These are phyloP conservation scores for Acrocalymma vagum DNA, from an alignment of 2,329 filamentous ascomycete species.

Conservation along the genomic window DNA sequence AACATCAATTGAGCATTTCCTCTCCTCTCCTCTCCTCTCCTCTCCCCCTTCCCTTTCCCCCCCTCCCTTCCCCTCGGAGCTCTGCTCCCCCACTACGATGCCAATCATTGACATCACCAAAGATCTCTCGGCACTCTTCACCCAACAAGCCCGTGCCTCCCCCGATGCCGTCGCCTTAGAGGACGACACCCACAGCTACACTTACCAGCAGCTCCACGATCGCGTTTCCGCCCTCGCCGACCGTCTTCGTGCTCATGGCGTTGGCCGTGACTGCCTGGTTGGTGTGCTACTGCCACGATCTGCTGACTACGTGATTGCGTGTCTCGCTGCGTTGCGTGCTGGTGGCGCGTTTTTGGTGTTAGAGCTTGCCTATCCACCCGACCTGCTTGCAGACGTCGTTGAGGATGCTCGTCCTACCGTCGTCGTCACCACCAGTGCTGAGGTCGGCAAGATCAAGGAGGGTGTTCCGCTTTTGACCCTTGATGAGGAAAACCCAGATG, in stretches of 20 bases:
- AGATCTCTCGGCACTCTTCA: conserved; percentile 77
- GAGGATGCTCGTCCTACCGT: conserved; percentile 77
- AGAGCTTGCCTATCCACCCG: conserved; percentile 79
- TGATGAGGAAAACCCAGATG: conserved; percentile 55
- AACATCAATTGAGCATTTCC: conserved; percentile 25
- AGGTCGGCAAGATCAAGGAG: conserved; percentile 71
- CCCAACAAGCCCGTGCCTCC: conserved; percentile 71
- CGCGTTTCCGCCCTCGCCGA: conserved; percentile 71
- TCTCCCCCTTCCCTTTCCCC: conserved; percentile 8
- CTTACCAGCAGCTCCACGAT: conserved; percentile 75
- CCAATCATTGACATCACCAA: conserved; percentile 74
- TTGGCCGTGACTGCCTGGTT: conserved; percentile 76
- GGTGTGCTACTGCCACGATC: conserved; percentile 79
- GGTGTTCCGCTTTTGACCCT: conserved; percentile 71
- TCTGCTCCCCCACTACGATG: conserved; percentile 57
- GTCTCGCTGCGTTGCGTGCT: conserved; percentile 78
- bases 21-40: conserved; percentile 25
- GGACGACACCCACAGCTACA: conserved; percentile 72
- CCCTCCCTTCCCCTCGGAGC: conserved; percentile 13
- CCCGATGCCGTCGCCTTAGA: conserved; percentile 77
- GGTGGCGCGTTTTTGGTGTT: conserved; percentile 83
- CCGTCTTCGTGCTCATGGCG: conserved; percentile 71
- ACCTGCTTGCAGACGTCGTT: conserved; percentile 77
- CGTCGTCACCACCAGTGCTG: conserved; percentile 72
- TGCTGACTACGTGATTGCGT: conserved; percentile 81